Percentiles rank a stretch among this genome's conserved stretches.
Evolutionary conservation across 495 filamentous ascomycete species (phyloP).

Genomic region (Tuber brumale): DNA sequence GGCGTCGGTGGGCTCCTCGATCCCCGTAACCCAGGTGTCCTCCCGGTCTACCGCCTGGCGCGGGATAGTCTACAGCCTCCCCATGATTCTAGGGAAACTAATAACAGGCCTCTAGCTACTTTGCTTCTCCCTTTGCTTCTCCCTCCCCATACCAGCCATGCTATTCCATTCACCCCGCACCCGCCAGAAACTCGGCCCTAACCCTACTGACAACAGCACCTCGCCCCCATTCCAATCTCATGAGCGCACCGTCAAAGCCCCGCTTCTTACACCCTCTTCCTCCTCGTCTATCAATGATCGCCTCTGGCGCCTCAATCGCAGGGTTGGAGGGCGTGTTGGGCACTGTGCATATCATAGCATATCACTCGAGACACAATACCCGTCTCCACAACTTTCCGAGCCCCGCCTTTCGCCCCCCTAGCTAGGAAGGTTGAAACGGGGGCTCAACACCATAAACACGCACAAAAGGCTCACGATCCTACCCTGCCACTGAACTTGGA

Average conservation of each 20-base stretch:
- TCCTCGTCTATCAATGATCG: constrained; percentile 62
- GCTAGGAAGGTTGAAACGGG: too few species aligned
- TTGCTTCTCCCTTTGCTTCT: constrained; percentile 41
- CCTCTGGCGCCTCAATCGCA: constrained; percentile 64
- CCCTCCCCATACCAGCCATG: not conserved
- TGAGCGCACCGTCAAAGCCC: not conserved
- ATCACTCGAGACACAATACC: not conserved
- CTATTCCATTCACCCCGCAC: not conserved
- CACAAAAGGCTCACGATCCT: too few species aligned
- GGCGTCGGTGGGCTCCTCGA: constrained; percentile 70
- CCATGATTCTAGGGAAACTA: constrained; percentile 65
- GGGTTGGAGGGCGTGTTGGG: constrained; percentile 53
- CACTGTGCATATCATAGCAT: not conserved
- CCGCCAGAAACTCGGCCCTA: not conserved
- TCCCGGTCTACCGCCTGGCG: constrained; percentile 58
- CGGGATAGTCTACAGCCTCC: constrained; percentile 60
- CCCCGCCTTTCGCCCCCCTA: too few species aligned
- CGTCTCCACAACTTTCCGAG: too few species aligned
- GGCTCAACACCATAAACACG: too few species aligned
- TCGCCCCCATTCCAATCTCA: not conserved
- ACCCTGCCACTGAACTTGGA: too few species aligned
- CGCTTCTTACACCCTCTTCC: constrained; percentile 27
- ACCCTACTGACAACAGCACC: not conserved
- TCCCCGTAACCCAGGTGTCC: constrained; percentile 69
- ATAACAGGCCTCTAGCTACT: constrained; percentile 60